Conservation (phyloP, 495 filamentous ascomycete species). For the Talaromyces wortmannii region DNA sequence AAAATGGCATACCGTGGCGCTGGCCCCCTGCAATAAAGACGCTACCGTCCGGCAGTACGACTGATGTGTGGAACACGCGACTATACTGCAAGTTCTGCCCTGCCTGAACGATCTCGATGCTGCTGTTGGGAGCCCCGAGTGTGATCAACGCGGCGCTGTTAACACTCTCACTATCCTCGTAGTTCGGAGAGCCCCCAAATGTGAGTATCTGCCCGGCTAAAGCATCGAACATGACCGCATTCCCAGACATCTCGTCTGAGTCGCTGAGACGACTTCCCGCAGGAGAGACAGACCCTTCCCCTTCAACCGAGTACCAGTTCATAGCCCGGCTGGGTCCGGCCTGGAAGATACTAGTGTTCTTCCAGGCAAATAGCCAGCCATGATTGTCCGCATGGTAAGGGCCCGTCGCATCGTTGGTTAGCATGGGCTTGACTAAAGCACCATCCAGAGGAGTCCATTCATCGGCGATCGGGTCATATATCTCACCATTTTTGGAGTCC, state of each 20-base stretch:
- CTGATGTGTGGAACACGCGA: conserved; percentile 34
- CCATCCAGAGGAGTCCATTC: conserved; percentile 28
- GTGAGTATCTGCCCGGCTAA: conserved; percentile 38
- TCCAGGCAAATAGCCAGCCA: conserved; percentile 56
- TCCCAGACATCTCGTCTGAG: conserved; percentile 44
- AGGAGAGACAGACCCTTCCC: conserved; percentile 21
- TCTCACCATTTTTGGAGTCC: conserved; percentile 43
- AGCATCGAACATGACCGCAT: conserved; percentile 51
- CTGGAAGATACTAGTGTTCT: conserved; percentile 44
- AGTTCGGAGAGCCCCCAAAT: conserved; percentile 35
- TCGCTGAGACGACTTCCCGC: conserved; percentile 31
- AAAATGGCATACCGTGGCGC: conserved; percentile 27
- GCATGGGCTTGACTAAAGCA: conserved; percentile 33
- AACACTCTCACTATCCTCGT: conserved; percentile 23
- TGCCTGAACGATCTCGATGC: conserved; percentile 14
- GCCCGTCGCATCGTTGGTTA: conserved; percentile 38
- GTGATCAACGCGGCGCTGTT: conserved; percentile 33
- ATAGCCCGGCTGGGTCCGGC: conserved; percentile 44
- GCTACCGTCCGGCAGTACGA: conserved; percentile 42
- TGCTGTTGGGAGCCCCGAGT: conserved; percentile 16
- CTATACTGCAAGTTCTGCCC: conserved; percentile 26
- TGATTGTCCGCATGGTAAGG: conserved; percentile 21
- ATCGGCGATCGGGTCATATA: conserved; percentile 34
- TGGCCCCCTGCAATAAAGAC: conserved; percentile 41
- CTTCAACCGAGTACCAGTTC: conserved; percentile 49